phyloP scores from a whole-genome alignment of 805 yeast genomes.

The Wickerhamiella azyma region DNA sequence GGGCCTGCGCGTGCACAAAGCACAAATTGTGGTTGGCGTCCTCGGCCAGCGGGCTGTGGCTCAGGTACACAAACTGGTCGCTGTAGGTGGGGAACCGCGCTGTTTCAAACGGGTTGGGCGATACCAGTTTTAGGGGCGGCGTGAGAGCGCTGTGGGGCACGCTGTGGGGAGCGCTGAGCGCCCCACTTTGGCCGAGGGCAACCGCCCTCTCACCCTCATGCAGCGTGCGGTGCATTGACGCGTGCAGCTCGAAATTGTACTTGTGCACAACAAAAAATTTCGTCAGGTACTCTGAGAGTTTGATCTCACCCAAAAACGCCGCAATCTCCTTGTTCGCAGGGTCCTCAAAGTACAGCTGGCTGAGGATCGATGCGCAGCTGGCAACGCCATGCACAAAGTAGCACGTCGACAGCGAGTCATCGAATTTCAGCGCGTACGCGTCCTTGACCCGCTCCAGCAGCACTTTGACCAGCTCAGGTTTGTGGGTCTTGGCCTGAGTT shows the following conservation, averaged over 20 bases:
- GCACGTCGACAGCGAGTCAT: slow-evolving; percentile 3
- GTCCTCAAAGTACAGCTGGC: slow-evolving; percentile 1
- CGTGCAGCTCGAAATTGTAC: slow-evolving; percentile 7
- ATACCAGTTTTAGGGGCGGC: no score
- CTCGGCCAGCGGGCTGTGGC: slow-evolving; percentile 27
- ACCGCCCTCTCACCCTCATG: no score
- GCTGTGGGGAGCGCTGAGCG: no score
- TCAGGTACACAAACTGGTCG: slow-evolving; percentile 40
- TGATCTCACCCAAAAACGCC: not conserved
- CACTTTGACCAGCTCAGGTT: slow-evolving; percentile 1
- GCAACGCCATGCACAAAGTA: slow-evolving; percentile 6
- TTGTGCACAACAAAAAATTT: slow-evolving; percentile 5
- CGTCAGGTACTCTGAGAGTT: not conserved
- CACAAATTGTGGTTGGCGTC: slow-evolving; percentile 51
- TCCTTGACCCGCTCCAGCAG: not conserved
- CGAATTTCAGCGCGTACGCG: slow-evolving; percentile 1
- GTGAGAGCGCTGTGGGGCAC: no score
- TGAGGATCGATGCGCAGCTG: not conserved
- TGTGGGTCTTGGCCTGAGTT: not conserved
- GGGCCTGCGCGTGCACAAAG: slow-evolving; percentile 48
- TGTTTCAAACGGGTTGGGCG: no score
- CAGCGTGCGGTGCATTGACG: not conserved
- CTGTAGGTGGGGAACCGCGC: slow-evolving; percentile 35
- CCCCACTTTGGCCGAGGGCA: no score
- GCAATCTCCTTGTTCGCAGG: not conserved